Percentiles rank a stretch among this genome's conserved stretches.
Conservation (phyloP, 176 grass and related monocot genomes). For the Aegilops speltoides region DNA sequence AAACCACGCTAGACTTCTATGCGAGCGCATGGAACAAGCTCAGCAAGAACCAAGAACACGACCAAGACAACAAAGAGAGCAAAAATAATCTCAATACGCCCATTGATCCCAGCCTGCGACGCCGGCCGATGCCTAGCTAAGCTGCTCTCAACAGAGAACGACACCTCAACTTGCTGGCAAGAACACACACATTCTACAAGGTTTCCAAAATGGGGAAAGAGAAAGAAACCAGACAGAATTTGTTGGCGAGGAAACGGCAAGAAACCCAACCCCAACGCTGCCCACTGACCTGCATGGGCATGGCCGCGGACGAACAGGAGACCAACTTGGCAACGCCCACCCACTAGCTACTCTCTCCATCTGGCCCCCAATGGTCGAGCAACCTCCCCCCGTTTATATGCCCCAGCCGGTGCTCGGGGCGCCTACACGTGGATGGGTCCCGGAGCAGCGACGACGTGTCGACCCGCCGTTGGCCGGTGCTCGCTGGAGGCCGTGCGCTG, state of each 20-base stretch:
- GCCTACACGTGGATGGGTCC: not conserved
- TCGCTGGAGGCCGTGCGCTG: not conserved
- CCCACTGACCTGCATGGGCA: too few relatives aligned
- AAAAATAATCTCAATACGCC: not conserved
- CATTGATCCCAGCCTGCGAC: not conserved
- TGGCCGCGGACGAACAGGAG: too few relatives aligned
- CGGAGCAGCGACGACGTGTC: not conserved
- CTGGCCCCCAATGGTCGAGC: not conserved
- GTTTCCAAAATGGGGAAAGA: not conserved
- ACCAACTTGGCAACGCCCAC: not conserved
- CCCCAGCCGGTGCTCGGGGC: not conserved
- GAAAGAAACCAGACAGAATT: not conserved
- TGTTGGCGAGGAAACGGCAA: not conserved
- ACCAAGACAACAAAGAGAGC: too few relatives aligned
- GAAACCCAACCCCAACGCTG: too few relatives aligned
- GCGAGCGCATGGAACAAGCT: too few relatives aligned
- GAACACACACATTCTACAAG: not conserved
- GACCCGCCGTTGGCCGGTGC: not conserved
- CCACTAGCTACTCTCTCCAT: not conserved
- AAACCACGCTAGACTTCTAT: not conserved
- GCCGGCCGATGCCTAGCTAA: not conserved
- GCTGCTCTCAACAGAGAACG: too few relatives aligned
- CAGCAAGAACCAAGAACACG: not conserved
- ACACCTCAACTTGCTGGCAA: too few relatives aligned
- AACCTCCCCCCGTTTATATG: not conserved